phyloP scores from a whole-genome alignment of 768 basidiomycete species.

The Tulasnella sp. region DNA sequence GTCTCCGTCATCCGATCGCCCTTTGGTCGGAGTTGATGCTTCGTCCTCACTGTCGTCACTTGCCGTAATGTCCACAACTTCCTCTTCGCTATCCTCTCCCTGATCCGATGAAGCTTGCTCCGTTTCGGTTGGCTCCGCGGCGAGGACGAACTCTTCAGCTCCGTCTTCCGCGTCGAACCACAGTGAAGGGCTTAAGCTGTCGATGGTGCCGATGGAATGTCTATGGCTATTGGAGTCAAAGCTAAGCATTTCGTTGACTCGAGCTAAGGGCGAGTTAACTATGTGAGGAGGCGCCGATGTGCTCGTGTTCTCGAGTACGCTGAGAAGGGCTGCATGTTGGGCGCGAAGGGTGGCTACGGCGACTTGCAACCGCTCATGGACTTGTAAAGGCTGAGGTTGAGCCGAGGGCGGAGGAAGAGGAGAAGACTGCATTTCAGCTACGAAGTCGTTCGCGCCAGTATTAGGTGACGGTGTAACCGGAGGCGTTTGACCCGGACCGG shows the following conservation, averaged over 20 bases:
- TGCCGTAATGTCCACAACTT: background rate
- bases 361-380: constrained; percentile 38
- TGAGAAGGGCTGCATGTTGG: constrained; percentile 48
- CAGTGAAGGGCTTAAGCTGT: constrained; percentile 42
- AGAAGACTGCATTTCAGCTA: background rate
- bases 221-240: background rate
- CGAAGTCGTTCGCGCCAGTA: background rate
- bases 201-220: constrained; percentile 21
- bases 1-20: background rate
- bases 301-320: constrained; percentile 22
- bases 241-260: background rate
- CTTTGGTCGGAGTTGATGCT: constrained; percentile 4
- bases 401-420: constrained; percentile 20
- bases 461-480: background rate
- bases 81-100: background rate
- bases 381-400: constrained; percentile 25
- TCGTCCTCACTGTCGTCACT: background rate
- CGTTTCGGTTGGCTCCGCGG: constrained; percentile 28
- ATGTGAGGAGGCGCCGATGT: background rate
- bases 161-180: constrained; percentile 74
- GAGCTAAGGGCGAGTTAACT: background rate
- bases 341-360: constrained; percentile 49
- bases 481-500: background rate
- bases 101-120: background rate
- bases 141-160: constrained; percentile 62